Conservation (phyloP, 179 eudicot species). For the Monotropa hypopitys region DNA sequence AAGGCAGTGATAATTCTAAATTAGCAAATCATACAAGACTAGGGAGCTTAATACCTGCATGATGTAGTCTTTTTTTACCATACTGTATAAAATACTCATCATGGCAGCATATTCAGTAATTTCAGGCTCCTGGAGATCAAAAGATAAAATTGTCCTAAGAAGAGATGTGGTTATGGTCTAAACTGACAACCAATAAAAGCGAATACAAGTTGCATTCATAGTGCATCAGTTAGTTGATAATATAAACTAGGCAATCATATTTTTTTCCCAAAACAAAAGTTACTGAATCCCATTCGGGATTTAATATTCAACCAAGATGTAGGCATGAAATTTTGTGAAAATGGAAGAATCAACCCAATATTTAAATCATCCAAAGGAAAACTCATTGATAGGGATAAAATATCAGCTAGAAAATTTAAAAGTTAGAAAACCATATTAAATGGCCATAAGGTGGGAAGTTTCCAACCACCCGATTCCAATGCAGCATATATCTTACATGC, state of each 20-base stretch:
- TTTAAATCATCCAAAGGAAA: not conserved
- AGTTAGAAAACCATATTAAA: not conserved
- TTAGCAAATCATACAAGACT: too few species aligned
- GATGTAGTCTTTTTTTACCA: conserved; percentile 46
- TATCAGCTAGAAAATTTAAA: not conserved
- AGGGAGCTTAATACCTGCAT: conserved; percentile 30
- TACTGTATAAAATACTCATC: conserved; percentile 45
- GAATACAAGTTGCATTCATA: not conserved
- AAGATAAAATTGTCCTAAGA: conserved; percentile 13
- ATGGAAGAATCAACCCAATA: not conserved
- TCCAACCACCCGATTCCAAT: not conserved
- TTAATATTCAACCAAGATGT: not conserved
- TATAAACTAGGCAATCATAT: not conserved
- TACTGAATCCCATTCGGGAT: not conserved
- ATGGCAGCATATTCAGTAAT: conserved; percentile 29
- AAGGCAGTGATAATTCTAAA: not conserved
- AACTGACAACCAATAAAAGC: not conserved
- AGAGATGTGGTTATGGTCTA: not conserved
- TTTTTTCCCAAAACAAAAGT: not conserved
- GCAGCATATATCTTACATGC: too few species aligned
- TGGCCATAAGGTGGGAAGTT: not conserved
- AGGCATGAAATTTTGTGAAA: not conserved
- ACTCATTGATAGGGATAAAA: not conserved
- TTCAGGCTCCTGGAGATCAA: conserved; percentile 9
- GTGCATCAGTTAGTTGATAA: not conserved